Percentiles rank a stretch among this genome's conserved stretches.
Conservation (phyloP, 2,329 filamentous ascomycete genomes). For the Capronia americana region DNA sequence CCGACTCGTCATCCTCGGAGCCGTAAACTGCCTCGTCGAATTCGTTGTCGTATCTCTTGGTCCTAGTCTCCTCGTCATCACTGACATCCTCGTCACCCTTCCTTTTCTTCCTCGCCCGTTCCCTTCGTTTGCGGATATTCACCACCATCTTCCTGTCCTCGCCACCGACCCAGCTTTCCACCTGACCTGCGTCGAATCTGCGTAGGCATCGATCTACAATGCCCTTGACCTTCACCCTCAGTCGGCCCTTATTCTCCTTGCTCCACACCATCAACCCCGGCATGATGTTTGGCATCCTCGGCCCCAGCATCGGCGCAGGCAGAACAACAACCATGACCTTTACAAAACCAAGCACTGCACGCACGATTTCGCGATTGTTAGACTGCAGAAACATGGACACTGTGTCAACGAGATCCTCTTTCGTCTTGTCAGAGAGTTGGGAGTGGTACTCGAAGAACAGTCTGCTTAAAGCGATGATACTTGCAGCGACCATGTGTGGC, state of each 20-base stretch:
- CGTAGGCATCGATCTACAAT: slow-evolving; percentile 94
- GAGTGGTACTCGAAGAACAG: slow-evolving; percentile 89
- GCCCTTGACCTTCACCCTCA: slow-evolving; percentile 97
- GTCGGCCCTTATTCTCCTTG: slow-evolving; percentile 96
- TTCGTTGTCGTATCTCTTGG: slow-evolving; percentile 80
- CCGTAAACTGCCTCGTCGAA: slow-evolving; percentile 97
- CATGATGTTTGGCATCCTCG: slow-evolving; percentile 76
- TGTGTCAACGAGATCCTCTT: slow-evolving; percentile 86
- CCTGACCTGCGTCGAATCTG: slow-evolving; percentile 80
- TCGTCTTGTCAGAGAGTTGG: slow-evolving; percentile 69
- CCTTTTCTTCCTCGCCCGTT: slow-evolving; percentile 89
- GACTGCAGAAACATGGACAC: slow-evolving; percentile 96
- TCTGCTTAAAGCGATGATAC: slow-evolving; percentile 93
- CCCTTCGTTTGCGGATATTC: slow-evolving; percentile 95
- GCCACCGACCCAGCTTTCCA: slow-evolving; percentile 77
- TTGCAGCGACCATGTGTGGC: slow-evolving; percentile 96
- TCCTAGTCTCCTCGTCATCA: slow-evolving; percentile 56
- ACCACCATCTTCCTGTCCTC: slow-evolving; percentile 81
- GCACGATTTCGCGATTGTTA: slow-evolving; percentile 95
- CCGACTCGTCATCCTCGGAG: slow-evolving; percentile 63
- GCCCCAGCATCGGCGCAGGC: slow-evolving; percentile 74
- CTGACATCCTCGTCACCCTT: slow-evolving; percentile 67
- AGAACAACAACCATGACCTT: slow-evolving; percentile 93
- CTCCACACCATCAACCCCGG: slow-evolving; percentile 95
- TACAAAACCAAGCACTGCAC: slow-evolving; percentile 91